Percentiles rank a stretch among this genome's conserved stretches.
These are phyloP conservation scores for Sporothrix variecibatus DNA, from an alignment of 2,329 filamentous ascomycete species.

Conservation along the genomic window DNA sequence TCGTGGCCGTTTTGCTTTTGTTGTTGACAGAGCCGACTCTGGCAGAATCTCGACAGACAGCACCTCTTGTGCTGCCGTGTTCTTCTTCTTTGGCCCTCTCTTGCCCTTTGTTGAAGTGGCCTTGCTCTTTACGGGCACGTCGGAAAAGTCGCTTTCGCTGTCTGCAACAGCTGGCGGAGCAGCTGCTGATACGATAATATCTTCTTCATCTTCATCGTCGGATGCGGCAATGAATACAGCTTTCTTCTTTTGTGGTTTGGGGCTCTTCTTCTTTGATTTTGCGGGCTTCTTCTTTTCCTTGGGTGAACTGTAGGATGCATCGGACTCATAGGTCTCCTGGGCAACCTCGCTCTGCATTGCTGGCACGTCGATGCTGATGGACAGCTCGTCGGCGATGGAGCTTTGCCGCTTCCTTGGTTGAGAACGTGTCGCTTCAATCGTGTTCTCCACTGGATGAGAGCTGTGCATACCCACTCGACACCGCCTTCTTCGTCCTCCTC, in stretches of 20 bases:
- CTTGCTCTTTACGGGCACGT: neutral
- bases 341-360: neutral
- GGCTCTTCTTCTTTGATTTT: slow-evolving; percentile 29
- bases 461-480: neutral
- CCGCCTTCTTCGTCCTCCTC: neutral
- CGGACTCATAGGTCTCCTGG: slow-evolving; percentile 7
- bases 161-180: neutral
- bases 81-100: slow-evolving; percentile 41
- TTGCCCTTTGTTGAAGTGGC: slow-evolving; percentile 33
- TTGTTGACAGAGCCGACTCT: neutral
- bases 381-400: slow-evolving; percentile 10
- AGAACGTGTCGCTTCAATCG: neutral
- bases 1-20: neutral
- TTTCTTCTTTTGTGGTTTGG: slow-evolving; percentile 36
- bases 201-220: slow-evolving; percentile 11
- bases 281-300: neutral
- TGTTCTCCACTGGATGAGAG: neutral
- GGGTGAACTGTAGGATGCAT: neutral
- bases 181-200: neutral
- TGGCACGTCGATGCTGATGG: neutral
- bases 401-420: neutral
- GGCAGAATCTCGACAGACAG: neutral
- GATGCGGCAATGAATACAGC: slow-evolving; percentile 3
- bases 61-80: neutral
- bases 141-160: slow-evolving; percentile 1